Evolutionary conservation across 805 yeast species (phyloP).

Genomic region (Clavispora fructus): DNA sequence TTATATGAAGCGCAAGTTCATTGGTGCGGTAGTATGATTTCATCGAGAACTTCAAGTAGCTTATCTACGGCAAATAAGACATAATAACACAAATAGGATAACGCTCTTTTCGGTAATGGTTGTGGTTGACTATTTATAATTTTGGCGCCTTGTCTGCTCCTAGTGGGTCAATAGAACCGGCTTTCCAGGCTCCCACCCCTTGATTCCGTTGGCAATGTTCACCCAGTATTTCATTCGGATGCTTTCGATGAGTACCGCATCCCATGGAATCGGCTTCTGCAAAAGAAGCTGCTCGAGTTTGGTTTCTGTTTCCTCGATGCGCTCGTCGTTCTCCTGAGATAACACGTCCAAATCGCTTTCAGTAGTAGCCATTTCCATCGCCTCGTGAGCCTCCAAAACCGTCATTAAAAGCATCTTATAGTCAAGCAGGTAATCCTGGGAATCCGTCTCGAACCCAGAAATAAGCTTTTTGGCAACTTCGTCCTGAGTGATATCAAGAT

Average conservation of each 20-base stretch:
- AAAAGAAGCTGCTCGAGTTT: constrained; percentile 44
- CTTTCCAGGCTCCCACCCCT: constrained; percentile 73
- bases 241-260: constrained; percentile 58
- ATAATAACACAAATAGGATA: background rate
- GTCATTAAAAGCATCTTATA: constrained; percentile 62
- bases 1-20: background rate
- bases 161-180: constrained; percentile 62
- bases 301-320: constrained; percentile 45
- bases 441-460: constrained; percentile 32
- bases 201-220: constrained; percentile 66
- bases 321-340: constrained; percentile 48
- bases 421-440: constrained; percentile 27
- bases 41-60: background rate
- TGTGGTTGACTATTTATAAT: no score
- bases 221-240: constrained; percentile 79
- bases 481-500: constrained; percentile 55
- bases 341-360: constrained; percentile 55
- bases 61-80: background rate
- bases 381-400: constrained; percentile 81
- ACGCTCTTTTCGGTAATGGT: no score
- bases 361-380: constrained; percentile 58
- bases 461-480: constrained; percentile 41
- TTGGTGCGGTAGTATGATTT: background rate
- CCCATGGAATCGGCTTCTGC: constrained; percentile 40
- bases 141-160: constrained; percentile 1